A percentile compares a stretch with the other conserved stretches of the same genome.
phyloP scores from a whole-genome alignment of 108 stramenopile species.

The Nannochloropsis salina region DNA sequence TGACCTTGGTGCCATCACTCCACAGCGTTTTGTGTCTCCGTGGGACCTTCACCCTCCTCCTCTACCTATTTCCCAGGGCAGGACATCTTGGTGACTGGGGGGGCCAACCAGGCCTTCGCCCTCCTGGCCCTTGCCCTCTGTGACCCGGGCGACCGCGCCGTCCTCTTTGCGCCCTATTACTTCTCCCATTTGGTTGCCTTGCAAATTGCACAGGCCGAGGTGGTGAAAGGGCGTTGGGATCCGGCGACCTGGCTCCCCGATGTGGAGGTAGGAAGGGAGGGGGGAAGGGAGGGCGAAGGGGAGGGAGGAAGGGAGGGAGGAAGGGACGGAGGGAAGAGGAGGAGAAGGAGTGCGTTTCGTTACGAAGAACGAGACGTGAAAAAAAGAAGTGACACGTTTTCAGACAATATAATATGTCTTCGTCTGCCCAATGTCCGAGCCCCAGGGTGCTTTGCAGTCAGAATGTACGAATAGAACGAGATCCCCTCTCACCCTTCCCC shows the following conservation, averaged over 20 bases:
- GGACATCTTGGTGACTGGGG: conserved; percentile 73
- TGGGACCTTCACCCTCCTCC: not conserved
- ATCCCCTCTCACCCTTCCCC: too few relatives aligned
- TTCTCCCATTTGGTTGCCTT: conserved; percentile 88
- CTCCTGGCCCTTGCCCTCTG: conserved; percentile 73
- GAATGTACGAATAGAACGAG: too few relatives aligned
- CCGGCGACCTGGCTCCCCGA: conserved; percentile 43
- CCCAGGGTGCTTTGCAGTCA: too few relatives aligned
- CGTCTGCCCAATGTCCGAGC: too few relatives aligned
- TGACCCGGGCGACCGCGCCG: conserved; percentile 59
- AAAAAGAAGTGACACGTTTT: too few relatives aligned
- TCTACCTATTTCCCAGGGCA: conserved; percentile 38
- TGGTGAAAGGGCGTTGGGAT: conserved; percentile 37
- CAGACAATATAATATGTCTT: too few relatives aligned
- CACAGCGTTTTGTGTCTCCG: too few relatives aligned
- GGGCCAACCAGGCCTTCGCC: conserved; percentile 86
- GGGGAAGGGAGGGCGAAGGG: not conserved
- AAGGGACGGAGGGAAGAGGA: not conserved
- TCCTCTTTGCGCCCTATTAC: conserved; percentile 78
- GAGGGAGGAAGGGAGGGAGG: not conserved
- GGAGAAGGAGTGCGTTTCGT: not conserved
- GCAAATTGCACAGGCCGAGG: conserved; percentile 56
- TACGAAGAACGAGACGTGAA: not conserved
- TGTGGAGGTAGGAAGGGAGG: conserved; percentile 25
- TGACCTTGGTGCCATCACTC: too few relatives aligned